phyloP scores from a whole-genome alignment of 495 filamentous ascomycete genomes.

The Penicillium chermesinum region DNA sequence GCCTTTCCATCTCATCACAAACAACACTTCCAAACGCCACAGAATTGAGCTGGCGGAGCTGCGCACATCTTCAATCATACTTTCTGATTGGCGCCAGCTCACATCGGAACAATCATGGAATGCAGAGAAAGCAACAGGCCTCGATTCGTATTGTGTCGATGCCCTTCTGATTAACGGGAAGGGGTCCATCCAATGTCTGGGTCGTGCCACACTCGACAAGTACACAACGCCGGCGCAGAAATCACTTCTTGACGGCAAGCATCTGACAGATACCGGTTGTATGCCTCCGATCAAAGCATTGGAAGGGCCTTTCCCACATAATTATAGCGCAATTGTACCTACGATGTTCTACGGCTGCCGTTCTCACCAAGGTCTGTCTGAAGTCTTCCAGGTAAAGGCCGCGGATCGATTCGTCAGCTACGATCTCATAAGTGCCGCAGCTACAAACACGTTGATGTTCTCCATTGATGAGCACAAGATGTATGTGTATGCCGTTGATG shows the following conservation, averaged over 20 bases:
- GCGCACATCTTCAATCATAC: constrained; percentile 29
- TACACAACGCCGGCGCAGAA: neutral
- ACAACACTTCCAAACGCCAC: neutral
- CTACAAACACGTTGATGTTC: constrained; percentile 13
- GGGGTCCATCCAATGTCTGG: constrained; percentile 42
- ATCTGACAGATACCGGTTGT: constrained; percentile 31
- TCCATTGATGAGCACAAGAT: constrained; percentile 41
- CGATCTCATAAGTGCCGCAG: constrained; percentile 41
- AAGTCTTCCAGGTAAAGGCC: constrained; percentile 30
- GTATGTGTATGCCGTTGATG: constrained; percentile 39
- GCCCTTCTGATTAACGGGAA: constrained; percentile 49
- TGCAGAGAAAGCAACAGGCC: neutral
- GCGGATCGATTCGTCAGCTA: constrained; percentile 38
- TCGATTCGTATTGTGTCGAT: constrained; percentile 29
- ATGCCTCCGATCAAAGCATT: constrained; percentile 4
- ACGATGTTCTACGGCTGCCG: neutral
- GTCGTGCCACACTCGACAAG: neutral
- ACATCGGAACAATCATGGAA: constrained; percentile 26
- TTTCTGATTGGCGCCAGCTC: constrained; percentile 49
- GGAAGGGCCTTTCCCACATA: neutral
- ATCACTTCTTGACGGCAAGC: neutral
- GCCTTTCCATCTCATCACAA: constrained; percentile 1
- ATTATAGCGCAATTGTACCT: neutral
- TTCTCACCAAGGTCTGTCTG: neutral
- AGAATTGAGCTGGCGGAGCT: neutral